Evolutionary conservation across 306 rosid genomes (phyloP), one percentile per base, ranked within the genome.

Genomic region (Casuarina cunninghamiana): DNA sequence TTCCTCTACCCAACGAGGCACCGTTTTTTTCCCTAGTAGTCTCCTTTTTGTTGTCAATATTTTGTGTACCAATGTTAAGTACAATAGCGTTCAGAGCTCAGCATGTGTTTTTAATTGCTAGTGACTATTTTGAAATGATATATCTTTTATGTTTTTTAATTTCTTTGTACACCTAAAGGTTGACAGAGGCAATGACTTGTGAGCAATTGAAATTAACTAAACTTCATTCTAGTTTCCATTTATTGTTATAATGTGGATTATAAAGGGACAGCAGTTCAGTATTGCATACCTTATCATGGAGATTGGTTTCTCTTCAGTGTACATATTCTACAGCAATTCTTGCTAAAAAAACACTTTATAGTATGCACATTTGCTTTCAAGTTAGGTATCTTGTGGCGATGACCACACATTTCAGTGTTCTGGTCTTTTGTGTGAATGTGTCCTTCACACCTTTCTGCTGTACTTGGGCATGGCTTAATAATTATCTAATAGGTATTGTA

Each of bases 401-500:
- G 69, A 1, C 35, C 41, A 21, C 54, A 7, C 17, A 35, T 19
- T 53, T 72, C 67, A 58, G 69, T 61, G 26, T 21, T 26, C 39
- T 58, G 12, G 65, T 26, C 39, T 21, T 66, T n/a, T 39, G 49
- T 16, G 8, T 63, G 46, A 37, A 1, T 53, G 26, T 65, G 9
- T 67, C 15, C 71, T 15, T 74, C 75, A 32, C 32, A 62, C 55
- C 54, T 39, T 37, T 46, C 42, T 43, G 46, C 46, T 41, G 4
- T 48, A 48, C 48, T 26, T 42, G 32, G 48, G 57, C 15, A 48
- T 32, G 73, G 71, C 50, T 60, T 58, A 45, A 53, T 61, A 60
- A 12, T 69, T 39, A 53, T 77, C 71, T 53, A 44, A 53, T 32
- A 44, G 71, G 53, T 61, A 54, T 78, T 53, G 10, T 62, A 17